Conservation (phyloP, 2,329 filamentous ascomycete genomes). For the Cytospora chrysosperma region DNA sequence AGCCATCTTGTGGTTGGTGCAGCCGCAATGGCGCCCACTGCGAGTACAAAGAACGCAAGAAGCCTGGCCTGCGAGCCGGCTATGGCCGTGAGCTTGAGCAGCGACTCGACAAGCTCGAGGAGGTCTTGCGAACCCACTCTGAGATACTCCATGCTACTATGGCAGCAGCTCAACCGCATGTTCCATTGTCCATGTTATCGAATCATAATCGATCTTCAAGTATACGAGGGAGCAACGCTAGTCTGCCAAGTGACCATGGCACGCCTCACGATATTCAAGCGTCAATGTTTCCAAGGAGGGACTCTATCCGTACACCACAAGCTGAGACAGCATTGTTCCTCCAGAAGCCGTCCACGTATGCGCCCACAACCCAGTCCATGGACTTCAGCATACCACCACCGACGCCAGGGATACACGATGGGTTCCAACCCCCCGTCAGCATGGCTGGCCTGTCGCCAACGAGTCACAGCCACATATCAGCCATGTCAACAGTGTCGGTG, state of each 20-base stretch:
- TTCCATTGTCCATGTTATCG: conserved; percentile 24
- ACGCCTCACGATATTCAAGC: conserved; percentile 49
- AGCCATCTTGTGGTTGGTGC: conserved; percentile 70
- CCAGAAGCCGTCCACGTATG: conserved; percentile 56
- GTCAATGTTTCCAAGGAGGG: conserved; percentile 48
- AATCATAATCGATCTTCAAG: conserved; percentile 39
- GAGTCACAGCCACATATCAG: conserved; percentile 35
- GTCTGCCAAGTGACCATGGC: conserved; percentile 54
- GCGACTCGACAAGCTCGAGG: conserved; percentile 67
- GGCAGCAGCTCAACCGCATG: conserved; percentile 34
- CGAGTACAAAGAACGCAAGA: conserved; percentile 69
- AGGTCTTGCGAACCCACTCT: conserved; percentile 63
- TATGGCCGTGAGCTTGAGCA: conserved; percentile 74
- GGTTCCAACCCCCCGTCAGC: conserved; percentile 45
- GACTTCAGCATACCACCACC: conserved; percentile 51
- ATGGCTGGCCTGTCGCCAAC: conserved; percentile 41
- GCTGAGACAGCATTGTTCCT: conserved; percentile 58
- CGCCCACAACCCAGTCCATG: conserved; percentile 45
- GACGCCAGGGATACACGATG: conserved; percentile 49
- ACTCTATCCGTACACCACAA: conserved; percentile 53
- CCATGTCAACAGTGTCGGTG: conserved; percentile 23
- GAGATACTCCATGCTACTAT: conserved; percentile 63
- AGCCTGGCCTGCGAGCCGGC: conserved; percentile 63
- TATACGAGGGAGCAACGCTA: conserved; percentile 50
- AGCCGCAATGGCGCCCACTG: conserved; percentile 61